Evolutionary conservation across 108 stramenopile genomes (phyloP).

Genomic region (Cyclotella atomus): DNA sequence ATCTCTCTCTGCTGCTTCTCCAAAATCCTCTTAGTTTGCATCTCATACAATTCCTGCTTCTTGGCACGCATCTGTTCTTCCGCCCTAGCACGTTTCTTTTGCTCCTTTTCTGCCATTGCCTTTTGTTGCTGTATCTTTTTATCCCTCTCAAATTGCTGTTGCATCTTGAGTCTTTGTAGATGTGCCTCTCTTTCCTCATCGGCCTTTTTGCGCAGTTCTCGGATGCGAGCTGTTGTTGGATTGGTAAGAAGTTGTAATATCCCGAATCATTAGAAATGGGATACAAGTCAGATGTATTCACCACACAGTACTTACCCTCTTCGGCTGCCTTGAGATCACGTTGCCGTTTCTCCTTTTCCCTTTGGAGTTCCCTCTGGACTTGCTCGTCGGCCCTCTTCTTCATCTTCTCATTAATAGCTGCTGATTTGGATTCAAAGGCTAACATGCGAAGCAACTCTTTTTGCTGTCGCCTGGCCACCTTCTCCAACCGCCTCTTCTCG

Average conservation of each 20-base stretch:
- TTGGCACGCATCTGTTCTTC: constrained; percentile 24
- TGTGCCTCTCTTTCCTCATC: constrained; percentile 19
- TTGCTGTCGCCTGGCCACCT: constrained; percentile 31
- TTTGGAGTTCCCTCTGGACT: constrained; percentile 13
- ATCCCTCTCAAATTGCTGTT: constrained; percentile 28
- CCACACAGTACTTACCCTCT: too few relatives aligned
- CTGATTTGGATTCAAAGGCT: constrained; percentile 26
- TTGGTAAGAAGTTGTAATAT: too few relatives aligned
- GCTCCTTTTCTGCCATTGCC: constrained; percentile 8
- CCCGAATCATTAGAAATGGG: too few relatives aligned
- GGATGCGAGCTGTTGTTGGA: too few relatives aligned
- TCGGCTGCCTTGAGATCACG: constrained; percentile 27
- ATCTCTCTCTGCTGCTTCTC: constrained; percentile 28
- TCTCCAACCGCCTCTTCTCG: constrained; percentile 33
- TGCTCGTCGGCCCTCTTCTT: constrained; percentile 18
- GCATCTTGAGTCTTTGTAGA: constrained; percentile 5
- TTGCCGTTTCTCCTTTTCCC: constrained; percentile 25
- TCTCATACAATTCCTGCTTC: constrained; percentile 13
- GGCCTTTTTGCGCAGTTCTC: constrained; percentile 21
- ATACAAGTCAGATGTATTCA: too few relatives aligned
- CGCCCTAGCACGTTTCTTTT: constrained; percentile 7
- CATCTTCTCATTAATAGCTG: constrained; percentile 33
- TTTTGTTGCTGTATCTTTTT: constrained; percentile 21
- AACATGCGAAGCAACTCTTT: constrained; percentile 29
- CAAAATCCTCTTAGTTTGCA: constrained; percentile 7